Percentiles rank a stretch among this genome's conserved stretches.
These are phyloP conservation scores for Liquidambar formosana DNA, from an alignment of 164 flowering plant genomes.

Conservation along the genomic window DNA sequence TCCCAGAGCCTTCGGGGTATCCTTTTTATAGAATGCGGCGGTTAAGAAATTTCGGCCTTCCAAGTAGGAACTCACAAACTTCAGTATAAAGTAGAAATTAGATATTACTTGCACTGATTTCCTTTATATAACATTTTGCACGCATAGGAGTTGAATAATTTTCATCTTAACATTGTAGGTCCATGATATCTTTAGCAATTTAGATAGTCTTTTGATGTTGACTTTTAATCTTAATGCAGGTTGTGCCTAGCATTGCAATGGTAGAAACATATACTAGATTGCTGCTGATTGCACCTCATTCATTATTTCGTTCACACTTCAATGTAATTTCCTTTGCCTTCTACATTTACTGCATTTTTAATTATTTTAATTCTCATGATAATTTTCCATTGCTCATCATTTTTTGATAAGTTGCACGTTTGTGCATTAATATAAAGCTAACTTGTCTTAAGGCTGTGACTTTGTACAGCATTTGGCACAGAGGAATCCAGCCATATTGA, in stretches of 20 bases:
- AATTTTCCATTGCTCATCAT: background rate
- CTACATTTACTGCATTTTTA: background rate
- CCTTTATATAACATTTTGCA: background rate
- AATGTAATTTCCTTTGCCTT: slow-evolving; percentile 51
- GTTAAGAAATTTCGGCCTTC: too few relatives aligned
- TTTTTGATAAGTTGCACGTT: slow-evolving; percentile 3
- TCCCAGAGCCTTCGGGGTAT: too few relatives aligned
- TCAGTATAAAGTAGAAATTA: background rate
- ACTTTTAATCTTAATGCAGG: slow-evolving; percentile 47
- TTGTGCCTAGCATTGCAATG: slow-evolving; percentile 90
- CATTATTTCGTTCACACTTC: slow-evolving; percentile 88
- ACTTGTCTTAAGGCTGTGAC: slow-evolving; percentile 1
- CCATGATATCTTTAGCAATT: background rate
- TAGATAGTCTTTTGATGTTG: background rate
- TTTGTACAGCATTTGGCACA: slow-evolving; percentile 74
- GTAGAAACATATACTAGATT: slow-evolving; percentile 88
- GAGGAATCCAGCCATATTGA: slow-evolving; percentile 64
- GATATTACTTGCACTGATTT: background rate
- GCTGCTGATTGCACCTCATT: slow-evolving; percentile 86
- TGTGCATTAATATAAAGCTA: background rate
- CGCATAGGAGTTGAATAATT: slow-evolving; percentile 1
- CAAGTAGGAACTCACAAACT: too few relatives aligned
- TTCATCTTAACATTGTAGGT: background rate
- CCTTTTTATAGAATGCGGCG: too few relatives aligned
- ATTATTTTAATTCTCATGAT: background rate